Conservation (phyloP, 345 rosid genomes). For the Ailanthus altissimus region DNA sequence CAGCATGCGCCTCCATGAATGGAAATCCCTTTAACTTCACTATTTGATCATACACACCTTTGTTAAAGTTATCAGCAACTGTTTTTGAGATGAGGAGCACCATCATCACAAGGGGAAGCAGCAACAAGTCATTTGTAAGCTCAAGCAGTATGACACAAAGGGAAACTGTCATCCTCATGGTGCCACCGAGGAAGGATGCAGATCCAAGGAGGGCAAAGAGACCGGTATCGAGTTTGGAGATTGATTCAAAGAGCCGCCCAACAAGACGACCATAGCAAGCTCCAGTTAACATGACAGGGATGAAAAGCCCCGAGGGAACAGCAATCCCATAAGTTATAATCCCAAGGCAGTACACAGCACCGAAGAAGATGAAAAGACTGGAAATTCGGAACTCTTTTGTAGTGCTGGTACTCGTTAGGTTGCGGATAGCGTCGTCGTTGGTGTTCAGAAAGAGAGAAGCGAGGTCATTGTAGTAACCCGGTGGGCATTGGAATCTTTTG, state of each 20-base stretch:
- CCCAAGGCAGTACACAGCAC: constrained; percentile 55
- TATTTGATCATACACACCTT: constrained; percentile 68
- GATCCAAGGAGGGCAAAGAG: constrained; percentile 74
- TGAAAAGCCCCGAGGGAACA: constrained; percentile 75
- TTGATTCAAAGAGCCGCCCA: constrained; percentile 48
- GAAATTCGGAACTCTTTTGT: constrained; percentile 48
- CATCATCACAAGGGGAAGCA: constrained; percentile 78
- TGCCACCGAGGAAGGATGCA: constrained; percentile 74
- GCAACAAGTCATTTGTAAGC: constrained; percentile 60
- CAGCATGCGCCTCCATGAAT: constrained; percentile 69
- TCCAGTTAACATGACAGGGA: constrained; percentile 75
- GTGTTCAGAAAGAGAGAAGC: constrained; percentile 71
- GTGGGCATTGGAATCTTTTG: constrained; percentile 58
- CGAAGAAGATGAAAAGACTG: constrained; percentile 58
- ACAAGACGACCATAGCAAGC: constrained; percentile 67
- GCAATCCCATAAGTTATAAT: constrained; percentile 69
- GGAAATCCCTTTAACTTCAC: constrained; percentile 67
- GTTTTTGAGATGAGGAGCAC: constrained; percentile 70
- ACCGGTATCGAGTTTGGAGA: constrained; percentile 58
- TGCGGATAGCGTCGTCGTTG: constrained; percentile 64
- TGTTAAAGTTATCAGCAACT: constrained; percentile 61
- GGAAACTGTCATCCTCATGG: constrained; percentile 83
- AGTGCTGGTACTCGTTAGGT: constrained; percentile 47
- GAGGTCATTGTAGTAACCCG: constrained; percentile 59
- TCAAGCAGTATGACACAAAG: constrained; percentile 72